Conservation (phyloP, 306 rosid species). For the Styphnolobium japonicum region DNA sequence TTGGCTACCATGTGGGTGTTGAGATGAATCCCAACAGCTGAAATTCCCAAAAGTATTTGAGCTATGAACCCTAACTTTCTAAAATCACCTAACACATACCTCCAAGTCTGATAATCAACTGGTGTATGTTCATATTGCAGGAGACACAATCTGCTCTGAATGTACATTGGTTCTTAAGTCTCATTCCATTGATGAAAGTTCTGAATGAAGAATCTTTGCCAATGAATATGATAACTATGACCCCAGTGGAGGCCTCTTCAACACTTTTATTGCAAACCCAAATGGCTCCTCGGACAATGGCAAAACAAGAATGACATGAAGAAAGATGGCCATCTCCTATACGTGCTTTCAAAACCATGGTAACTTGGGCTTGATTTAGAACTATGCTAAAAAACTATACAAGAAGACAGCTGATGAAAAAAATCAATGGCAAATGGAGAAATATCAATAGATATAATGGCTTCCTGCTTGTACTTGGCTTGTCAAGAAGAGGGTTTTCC, state of each 20-base stretch:
- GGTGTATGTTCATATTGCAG: not conserved
- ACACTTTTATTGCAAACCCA: not conserved
- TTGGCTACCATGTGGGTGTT: too few relatives aligned
- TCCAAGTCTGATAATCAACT: not conserved
- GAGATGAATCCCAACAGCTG: too few relatives aligned
- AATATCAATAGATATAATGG: not conserved
- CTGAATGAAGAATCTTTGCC: slow-evolving; percentile 20
- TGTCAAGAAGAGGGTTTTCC: not conserved
- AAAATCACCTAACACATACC: too few relatives aligned
- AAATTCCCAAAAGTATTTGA: too few relatives aligned
- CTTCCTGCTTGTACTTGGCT: not conserved
- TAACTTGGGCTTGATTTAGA: not conserved
- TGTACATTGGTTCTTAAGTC: slow-evolving; percentile 21
- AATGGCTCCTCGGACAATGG: not conserved
- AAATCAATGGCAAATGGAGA: not conserved
- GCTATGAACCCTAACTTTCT: too few relatives aligned
- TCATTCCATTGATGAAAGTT: not conserved
- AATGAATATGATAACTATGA: not conserved
- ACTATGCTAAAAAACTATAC: not conserved
- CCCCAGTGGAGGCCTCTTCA: not conserved
- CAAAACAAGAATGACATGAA: not conserved
- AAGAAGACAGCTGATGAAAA: not conserved
- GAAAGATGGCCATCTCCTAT: not conserved
- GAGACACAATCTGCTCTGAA: slow-evolving; percentile 20
- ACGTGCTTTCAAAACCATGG: not conserved